A percentile compares a stretch with the other conserved stretches of the same genome.
phyloP scores from a whole-genome alignment of 306 rosid genomes.

The Vigna radiata region DNA sequence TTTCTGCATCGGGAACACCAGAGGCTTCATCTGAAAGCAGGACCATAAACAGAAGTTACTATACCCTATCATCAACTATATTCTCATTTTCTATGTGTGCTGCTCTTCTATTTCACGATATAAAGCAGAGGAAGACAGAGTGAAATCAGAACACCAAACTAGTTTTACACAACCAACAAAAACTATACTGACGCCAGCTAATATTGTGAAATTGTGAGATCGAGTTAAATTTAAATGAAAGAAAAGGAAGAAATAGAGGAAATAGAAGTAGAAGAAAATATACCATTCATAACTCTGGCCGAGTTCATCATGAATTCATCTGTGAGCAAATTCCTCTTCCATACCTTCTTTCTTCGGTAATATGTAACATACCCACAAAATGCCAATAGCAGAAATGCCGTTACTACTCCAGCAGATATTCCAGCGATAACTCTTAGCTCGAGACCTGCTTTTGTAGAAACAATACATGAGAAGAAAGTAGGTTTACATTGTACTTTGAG shows the following conservation, averaged over 20 bases:
- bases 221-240: too few species aligned
- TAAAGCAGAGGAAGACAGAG: conserved; percentile 1
- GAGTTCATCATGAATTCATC: conserved; percentile 43
- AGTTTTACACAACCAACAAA: neutral
- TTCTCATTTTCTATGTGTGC: neutral
- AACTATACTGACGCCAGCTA: neutral
- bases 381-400: conserved; percentile 56
- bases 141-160: conserved; percentile 2
- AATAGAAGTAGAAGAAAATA: conserved; percentile 19
- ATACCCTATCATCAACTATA: neutral
- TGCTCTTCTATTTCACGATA: conserved; percentile 4
- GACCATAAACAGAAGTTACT: conserved; percentile 20
- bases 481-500: conserved; percentile 9
- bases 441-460: conserved; percentile 59
- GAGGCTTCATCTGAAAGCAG: conserved; percentile 49
- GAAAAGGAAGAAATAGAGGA: conserved; percentile 1
- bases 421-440: conserved; percentile 61
- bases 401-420: conserved; percentile 62
- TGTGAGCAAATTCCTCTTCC: conserved; percentile 38
- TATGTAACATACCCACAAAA: conserved; percentile 48
- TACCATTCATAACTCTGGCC: conserved; percentile 55
- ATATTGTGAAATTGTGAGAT: neutral
- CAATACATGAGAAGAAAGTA: conserved; percentile 41
- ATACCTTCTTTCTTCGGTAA: conserved; percentile 54
- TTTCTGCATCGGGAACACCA: conserved; percentile 38